Conservation (phyloP, 2,329 filamentous ascomycete genomes). For the Beauveria pseudobassiana region DNA sequence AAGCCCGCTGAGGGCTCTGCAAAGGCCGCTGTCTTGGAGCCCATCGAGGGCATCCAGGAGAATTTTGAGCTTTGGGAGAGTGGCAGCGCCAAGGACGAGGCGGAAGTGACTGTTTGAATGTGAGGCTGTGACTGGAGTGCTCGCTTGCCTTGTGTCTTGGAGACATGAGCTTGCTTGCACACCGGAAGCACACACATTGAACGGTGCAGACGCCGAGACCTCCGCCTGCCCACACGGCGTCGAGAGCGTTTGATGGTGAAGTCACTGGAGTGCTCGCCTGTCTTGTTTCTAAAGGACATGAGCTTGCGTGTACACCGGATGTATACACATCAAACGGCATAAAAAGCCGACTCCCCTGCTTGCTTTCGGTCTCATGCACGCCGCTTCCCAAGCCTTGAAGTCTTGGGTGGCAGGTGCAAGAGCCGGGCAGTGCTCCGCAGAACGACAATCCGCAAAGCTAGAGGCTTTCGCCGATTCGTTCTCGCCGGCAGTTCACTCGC, state of each 20-base stretch:
- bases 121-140: background rate
- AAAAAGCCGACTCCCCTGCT: background rate
- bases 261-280: background rate
- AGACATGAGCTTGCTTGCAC: background rate
- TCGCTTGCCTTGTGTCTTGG: background rate
- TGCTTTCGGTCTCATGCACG: background rate
- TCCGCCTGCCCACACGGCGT: background rate
- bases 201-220: background rate
- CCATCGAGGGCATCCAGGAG: conserved; percentile 52
- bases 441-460: background rate
- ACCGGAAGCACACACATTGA: background rate
- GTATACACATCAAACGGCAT: background rate
- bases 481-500: background rate
- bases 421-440: background rate
- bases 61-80: conserved; percentile 66
- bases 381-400: background rate
- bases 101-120: conserved; percentile 22
- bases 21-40: conserved; percentile 41
- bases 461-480: background rate
- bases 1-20: conserved; percentile 29
- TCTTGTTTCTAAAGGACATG: background rate
- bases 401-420: background rate
- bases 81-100: conserved; percentile 54
- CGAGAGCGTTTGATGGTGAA: too few relatives aligned
- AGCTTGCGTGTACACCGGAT: background rate